Conservation (phyloP, 2,329 filamentous ascomycete species). For the Phialophora chinensis region DNA sequence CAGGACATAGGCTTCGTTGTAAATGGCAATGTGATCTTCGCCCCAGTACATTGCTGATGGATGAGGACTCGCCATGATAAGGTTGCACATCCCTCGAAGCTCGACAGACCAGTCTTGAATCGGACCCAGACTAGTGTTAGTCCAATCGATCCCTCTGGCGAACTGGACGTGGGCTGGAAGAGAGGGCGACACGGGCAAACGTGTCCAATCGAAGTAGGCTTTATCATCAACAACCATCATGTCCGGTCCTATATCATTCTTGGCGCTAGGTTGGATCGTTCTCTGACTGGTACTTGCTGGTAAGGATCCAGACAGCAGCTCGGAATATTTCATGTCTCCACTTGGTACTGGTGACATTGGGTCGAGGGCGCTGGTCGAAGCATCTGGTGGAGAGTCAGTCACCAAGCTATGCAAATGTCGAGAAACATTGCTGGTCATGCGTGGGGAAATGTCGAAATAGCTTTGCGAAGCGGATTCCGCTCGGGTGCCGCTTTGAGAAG, state of each 20-base stretch:
- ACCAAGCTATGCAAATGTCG: conserved; percentile 21
- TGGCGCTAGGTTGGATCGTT: background rate
- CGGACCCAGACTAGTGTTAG: conserved; percentile 72
- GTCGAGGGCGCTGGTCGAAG: conserved; percentile 17
- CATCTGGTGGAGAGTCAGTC: conserved; percentile 9
- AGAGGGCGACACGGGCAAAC: conserved; percentile 66
- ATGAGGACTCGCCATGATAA: conserved; percentile 80
- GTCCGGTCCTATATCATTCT: conserved; percentile 24
- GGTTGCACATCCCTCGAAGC: conserved; percentile 76
- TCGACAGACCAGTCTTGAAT: conserved; percentile 76
- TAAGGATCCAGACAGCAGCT: conserved; percentile 26
- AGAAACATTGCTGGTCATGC: conserved; percentile 17
- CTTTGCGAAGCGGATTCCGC: conserved; percentile 25
- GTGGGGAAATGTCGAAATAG: conserved; percentile 36
- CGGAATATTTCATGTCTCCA: conserved; percentile 22
- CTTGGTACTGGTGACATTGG: conserved; percentile 19
- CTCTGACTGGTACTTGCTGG: conserved; percentile 15
- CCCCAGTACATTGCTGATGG: conserved; percentile 83
- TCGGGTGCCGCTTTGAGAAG: conserved; percentile 26
- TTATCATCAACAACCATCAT: conserved; percentile 47
- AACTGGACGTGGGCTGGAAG: conserved; percentile 76
- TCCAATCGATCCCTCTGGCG: conserved; percentile 75
- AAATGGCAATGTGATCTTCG: conserved; percentile 69
- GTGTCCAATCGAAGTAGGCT: conserved; percentile 81
- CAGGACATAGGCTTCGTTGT: conserved; percentile 73